A percentile compares a stretch with the other conserved stretches of the same genome.
These are phyloP conservation scores for Zygotorulaspora mrakii DNA, from an alignment of 1,139 yeast species.

Conservation along the genomic window DNA sequence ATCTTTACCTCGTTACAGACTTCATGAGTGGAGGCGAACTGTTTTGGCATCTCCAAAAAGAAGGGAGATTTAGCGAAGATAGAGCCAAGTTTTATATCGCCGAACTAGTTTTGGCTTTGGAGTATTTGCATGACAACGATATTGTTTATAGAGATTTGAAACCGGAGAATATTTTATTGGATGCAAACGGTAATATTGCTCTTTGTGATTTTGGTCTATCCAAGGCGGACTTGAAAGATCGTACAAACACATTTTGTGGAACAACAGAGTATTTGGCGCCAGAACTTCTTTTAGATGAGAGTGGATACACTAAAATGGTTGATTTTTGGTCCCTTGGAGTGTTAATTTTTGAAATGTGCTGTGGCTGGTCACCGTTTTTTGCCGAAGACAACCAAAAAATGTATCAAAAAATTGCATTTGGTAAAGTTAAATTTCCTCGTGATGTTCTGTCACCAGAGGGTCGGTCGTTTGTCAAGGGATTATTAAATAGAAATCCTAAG, in stretches of 20 bases:
- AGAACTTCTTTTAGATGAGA: slow-evolving; percentile 74
- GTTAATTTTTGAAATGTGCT: slow-evolving; percentile 81
- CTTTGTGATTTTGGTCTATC: slow-evolving; percentile 95
- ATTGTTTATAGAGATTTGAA: slow-evolving; percentile 92
- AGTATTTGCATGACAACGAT: slow-evolving; percentile 87
- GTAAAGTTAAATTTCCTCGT: slow-evolving; percentile 94
- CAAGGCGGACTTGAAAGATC: slow-evolving; percentile 88
- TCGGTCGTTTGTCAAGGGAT: slow-evolving; percentile 88
- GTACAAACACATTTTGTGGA: slow-evolving; percentile 96
- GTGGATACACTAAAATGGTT: slow-evolving; percentile 82
- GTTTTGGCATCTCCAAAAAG: slow-evolving; percentile 96
- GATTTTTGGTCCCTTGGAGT: slow-evolving; percentile 86
- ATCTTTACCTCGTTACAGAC: slow-evolving; percentile 88
- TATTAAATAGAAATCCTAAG: slow-evolving; percentile 89
- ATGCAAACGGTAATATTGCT: slow-evolving; percentile 96
- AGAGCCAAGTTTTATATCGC: slow-evolving; percentile 96
- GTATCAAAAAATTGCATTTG: slow-evolving; percentile 98
- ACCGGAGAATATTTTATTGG: slow-evolving; percentile 89
- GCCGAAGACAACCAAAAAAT: slow-evolving; percentile 97
- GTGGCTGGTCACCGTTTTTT: slow-evolving; percentile 99
- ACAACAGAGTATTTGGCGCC: slow-evolving; percentile 91
- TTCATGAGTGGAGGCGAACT: slow-evolving; percentile 98
- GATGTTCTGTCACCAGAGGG: slow-evolving; percentile 91
- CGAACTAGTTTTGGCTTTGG: slow-evolving; percentile 85
- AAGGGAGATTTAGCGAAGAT: slow-evolving; percentile 87